A percentile compares a stretch with the other conserved stretches of the same genome.
Conservation (phyloP, 129 eudicot species). For the Pseudognaphalium luteoalbum region DNA sequence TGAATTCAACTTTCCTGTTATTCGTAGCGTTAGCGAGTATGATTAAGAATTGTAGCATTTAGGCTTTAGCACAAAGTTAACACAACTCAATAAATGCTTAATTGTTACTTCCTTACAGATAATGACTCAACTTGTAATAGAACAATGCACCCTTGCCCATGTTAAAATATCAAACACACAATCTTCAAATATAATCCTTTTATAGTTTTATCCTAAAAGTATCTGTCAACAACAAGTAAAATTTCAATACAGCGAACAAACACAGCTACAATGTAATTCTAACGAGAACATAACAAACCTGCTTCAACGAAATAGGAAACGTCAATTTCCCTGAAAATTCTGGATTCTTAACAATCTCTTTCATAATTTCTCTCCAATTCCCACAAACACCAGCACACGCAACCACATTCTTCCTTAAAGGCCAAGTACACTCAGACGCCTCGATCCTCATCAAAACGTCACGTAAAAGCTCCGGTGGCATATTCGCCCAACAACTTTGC, state of each 20-base stretch:
- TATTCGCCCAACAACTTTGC: conserved; percentile 96
- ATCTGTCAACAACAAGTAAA: not conserved
- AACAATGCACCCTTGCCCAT: not conserved
- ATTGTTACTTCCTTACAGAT: not conserved
- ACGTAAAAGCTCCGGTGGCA: conserved; percentile 90
- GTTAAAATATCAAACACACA: no score
- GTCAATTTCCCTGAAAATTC: conserved; percentile 73
- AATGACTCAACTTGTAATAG: not conserved
- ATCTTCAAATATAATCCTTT: not conserved
- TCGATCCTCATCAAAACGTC: conserved; percentile 88
- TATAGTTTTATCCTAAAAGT: not conserved
- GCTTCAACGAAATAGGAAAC: conserved; percentile 90
- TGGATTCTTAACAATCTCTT: conserved; percentile 70
- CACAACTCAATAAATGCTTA: not conserved
- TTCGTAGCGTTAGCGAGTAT: not conserved
- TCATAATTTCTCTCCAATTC: conserved; percentile 86
- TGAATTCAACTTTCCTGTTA: not conserved
- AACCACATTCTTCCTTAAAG: conserved; percentile 71
- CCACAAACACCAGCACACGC: conserved; percentile 92
- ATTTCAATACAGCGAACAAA: not conserved
- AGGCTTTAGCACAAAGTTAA: not conserved
- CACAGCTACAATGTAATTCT: not conserved
- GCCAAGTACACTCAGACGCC: conserved; percentile 73
- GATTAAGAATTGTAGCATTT: not conserved
- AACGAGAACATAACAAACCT: conserved; percentile 47